phyloP scores from a whole-genome alignment of 1,284 basidiomycete species.

The Ceratobasidium theobromae region DNA sequence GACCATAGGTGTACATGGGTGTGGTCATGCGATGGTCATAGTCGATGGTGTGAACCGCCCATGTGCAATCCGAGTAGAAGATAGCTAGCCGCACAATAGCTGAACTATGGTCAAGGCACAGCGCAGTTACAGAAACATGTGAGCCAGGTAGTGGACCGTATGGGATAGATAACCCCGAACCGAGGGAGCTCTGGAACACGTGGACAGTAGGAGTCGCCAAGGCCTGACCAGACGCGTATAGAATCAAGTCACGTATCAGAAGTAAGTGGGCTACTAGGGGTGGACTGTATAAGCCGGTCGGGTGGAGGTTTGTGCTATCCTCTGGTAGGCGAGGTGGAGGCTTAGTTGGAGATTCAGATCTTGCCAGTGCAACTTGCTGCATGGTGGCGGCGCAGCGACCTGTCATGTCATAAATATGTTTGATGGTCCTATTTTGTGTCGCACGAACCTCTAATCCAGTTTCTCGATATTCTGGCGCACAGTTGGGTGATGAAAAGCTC shows the following conservation, averaged over 20 bases:
- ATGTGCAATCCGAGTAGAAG: conserved; percentile 69
- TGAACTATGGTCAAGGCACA: conserved; percentile 56
- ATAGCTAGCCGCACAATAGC: conserved; percentile 51
- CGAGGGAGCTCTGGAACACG: conserved; percentile 1
- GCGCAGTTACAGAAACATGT: conserved; percentile 57
- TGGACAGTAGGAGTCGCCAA: conserved; percentile 7
- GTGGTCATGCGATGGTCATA: conserved; percentile 9
- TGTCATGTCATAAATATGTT: not conserved
- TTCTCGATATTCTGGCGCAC: conserved; percentile 24
- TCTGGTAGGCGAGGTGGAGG: not conserved
- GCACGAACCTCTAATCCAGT: conserved; percentile 24
- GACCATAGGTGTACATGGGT: not conserved
- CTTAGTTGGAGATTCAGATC: too few species aligned
- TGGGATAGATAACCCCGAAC: conserved; percentile 8
- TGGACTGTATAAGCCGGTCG: not conserved
- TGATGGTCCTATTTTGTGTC: not conserved
- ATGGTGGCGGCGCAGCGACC: conserved; percentile 10
- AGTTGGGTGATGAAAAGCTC: conserved; percentile 13
- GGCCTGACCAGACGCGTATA: conserved; percentile 17
- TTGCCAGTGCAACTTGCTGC: conserved; percentile 6
- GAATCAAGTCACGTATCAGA: conserved; percentile 6
- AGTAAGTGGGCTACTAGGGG: not conserved
- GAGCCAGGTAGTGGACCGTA: conserved; percentile 15
- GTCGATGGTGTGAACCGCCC: conserved; percentile 51
- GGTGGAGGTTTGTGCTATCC: not conserved